Base-by-base conservation (phyloP, 2,329 filamentous ascomycete species). In the Colletotrichum shisoi region DNA sequence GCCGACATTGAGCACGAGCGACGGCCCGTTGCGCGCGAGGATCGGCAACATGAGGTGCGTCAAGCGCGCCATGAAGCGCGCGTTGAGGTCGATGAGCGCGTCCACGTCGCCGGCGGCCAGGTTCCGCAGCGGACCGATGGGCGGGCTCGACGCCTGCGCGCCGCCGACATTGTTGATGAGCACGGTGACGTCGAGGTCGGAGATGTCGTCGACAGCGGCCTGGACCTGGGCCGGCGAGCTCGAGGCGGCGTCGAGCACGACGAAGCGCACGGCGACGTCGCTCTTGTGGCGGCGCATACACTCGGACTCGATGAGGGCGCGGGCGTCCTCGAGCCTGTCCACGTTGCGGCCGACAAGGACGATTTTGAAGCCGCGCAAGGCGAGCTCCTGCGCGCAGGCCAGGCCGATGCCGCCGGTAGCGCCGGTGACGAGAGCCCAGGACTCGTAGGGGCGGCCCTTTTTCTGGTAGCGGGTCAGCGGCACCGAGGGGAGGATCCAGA, bases 151-250 rank as follows among this genome's bases (percentile, higher is more conserved):
- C 60, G 75, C 66, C 37, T 74, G 72, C 56, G 68, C 71, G 37
- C 73, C 72, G 63, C 74, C 76, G 62, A 76, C 73, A 67, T 77
- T 77, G 72, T 77, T 78, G 65, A 78, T 70, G 2, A 78, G 72
- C 31, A 78, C 73, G 31, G 74, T 73, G 21, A 79, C 64, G 27
- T 73, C 63, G 13, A 76, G 62, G 49, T 69, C 67, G 44, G 73
- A 65, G 27, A 71, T 68, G 34, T 64, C 68, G 24, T 73, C 68
- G 51, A 74, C 67, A 19, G 71, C 69, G 44, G 64, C 66, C 24
- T 73, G 69, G 49, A 76, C 71, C 49, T 74, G 72, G 49, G 71
- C 63, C 13, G 72, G 71, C 42, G 73, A 73, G 52, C 73, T 75
- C 27, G 71, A 72, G 54, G 70, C 69, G 31, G 73, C 72, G 68